A percentile compares a stretch with the other conserved stretches of the same genome.
These are phyloP conservation scores for Aspergillus felis DNA, from an alignment of 2,329 filamentous ascomycete species.

Conservation along the genomic window DNA sequence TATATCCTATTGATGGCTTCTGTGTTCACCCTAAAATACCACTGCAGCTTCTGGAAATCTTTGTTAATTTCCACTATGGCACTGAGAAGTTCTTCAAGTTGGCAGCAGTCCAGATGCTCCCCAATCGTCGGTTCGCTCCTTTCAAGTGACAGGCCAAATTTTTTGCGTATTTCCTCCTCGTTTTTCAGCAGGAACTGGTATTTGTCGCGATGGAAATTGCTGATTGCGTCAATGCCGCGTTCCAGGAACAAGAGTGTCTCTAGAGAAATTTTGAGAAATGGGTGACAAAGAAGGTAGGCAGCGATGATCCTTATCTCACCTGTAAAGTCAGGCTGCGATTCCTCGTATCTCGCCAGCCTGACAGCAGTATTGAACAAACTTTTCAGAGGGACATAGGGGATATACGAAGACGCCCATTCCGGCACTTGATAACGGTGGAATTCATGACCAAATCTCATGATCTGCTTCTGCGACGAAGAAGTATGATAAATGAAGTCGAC, in stretches of 20 bases:
- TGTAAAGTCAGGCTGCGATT: neutral
- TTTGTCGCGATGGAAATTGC: neutral
- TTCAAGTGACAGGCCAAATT: neutral
- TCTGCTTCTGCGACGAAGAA: too few relatives aligned
- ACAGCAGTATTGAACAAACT: conserved; percentile 12
- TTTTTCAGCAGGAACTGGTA: neutral
- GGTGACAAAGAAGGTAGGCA: too few relatives aligned
- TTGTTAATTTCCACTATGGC: conserved; percentile 6
- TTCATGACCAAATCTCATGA: conserved; percentile 31
- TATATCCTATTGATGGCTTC: conserved; percentile 14
- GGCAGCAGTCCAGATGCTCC: neutral
- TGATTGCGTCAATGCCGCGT: neutral
- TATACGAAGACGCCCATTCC: conserved; percentile 25
- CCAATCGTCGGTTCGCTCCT: neutral
- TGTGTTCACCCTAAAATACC: conserved; percentile 16
- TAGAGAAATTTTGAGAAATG: neutral
- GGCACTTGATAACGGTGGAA: conserved; percentile 21
- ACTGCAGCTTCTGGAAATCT: conserved; percentile 11
- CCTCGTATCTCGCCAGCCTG: neutral
- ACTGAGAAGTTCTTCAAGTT: conserved; percentile 1
- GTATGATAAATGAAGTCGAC: too few relatives aligned
- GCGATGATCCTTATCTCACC: neutral
- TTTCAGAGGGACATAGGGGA: conserved; percentile 27
- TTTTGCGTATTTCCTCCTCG: neutral
- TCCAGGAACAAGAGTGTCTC: neutral